Evolutionary conservation across 352 stramenopile species (phyloP).

Genomic region (Phytophthora pseudosyringae): DNA sequence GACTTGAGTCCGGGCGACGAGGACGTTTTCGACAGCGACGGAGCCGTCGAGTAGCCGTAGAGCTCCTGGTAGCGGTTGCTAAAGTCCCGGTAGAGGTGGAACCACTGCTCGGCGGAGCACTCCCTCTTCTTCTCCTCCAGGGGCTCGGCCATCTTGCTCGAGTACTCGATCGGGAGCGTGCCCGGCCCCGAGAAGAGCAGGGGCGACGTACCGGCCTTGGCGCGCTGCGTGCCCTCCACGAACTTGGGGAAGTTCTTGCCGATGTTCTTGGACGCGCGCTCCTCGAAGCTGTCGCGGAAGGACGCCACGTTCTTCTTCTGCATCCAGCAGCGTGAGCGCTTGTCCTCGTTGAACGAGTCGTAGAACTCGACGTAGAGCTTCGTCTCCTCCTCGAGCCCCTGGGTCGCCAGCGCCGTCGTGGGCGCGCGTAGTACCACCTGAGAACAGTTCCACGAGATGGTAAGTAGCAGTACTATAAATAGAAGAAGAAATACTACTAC

Average conservation of each 20-base stretch:
- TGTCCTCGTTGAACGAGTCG: slow-evolving; percentile 76
- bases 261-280: slow-evolving; percentile 80
- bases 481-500: background rate
- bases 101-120: slow-evolving; percentile 60
- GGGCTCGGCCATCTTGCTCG: slow-evolving; percentile 67
- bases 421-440: slow-evolving; percentile 77
- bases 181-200: slow-evolving; percentile 69
- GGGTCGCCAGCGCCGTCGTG: slow-evolving; percentile 55
- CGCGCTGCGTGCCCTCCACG: slow-evolving; percentile 75
- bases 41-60: slow-evolving; percentile 47
- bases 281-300: slow-evolving; percentile 79
- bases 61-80: slow-evolving; percentile 63
- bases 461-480: slow-evolving; percentile 16
- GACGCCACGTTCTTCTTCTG: slow-evolving; percentile 80
- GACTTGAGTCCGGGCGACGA: slow-evolving; percentile 14
- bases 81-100: slow-evolving; percentile 72
- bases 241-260: slow-evolving; percentile 82
- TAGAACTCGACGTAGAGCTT: slow-evolving; percentile 89
- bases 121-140: slow-evolving; percentile 56
- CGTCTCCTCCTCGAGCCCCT: slow-evolving; percentile 66
- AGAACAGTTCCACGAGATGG: background rate
- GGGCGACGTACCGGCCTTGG: slow-evolving; percentile 66
- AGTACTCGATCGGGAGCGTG: slow-evolving; percentile 83
- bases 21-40: slow-evolving; percentile 13
- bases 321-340: slow-evolving; percentile 85